phyloP scores from a whole-genome alignment of 75 land plant species.

The Selaginella tamariscina region DNA sequence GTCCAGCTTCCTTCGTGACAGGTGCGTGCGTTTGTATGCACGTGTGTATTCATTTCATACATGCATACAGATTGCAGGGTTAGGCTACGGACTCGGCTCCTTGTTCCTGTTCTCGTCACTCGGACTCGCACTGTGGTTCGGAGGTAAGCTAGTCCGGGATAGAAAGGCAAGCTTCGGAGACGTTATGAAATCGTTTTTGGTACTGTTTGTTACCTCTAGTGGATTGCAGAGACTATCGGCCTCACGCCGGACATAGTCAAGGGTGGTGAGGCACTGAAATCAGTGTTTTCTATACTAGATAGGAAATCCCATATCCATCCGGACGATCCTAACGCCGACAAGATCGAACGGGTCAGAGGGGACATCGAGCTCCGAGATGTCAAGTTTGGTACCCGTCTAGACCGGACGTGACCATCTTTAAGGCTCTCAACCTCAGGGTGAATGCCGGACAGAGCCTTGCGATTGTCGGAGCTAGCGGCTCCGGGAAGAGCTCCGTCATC shows the following conservation, averaged over 20 bases:
- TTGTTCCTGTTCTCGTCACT: not conserved
- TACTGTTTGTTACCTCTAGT: not conserved
- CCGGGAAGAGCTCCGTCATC: slow-evolving; percentile 14
- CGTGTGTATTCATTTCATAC: too few species aligned
- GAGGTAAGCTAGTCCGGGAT: not conserved
- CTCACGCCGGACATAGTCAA: slow-evolving; percentile 12
- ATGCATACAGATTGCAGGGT: slow-evolving; percentile 6
- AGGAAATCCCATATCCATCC: slow-evolving; percentile 11
- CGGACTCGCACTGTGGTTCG: not conserved
- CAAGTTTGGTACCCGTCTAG: slow-evolving; percentile 9
- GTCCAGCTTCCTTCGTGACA: not conserved
- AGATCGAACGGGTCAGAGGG: not conserved
- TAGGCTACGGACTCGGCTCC: not conserved
- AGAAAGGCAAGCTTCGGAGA: slow-evolving; percentile 5
- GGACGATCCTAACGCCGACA: slow-evolving; percentile 7
- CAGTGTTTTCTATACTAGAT: slow-evolving; percentile 13
- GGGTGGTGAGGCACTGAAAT: not conserved
- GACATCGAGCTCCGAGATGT: slow-evolving; percentile 13
- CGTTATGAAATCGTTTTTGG: slow-evolving; percentile 4
- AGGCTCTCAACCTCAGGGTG: slow-evolving; percentile 14
- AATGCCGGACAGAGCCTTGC: slow-evolving; percentile 13
- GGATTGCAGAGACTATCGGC: not conserved
- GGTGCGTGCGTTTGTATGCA: too few species aligned
- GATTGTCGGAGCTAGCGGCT: slow-evolving; percentile 16
- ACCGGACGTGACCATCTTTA: slow-evolving; percentile 12